Conservation (phyloP, 2,329 filamentous ascomycete genomes). For the Xylaria sp. region DNA sequence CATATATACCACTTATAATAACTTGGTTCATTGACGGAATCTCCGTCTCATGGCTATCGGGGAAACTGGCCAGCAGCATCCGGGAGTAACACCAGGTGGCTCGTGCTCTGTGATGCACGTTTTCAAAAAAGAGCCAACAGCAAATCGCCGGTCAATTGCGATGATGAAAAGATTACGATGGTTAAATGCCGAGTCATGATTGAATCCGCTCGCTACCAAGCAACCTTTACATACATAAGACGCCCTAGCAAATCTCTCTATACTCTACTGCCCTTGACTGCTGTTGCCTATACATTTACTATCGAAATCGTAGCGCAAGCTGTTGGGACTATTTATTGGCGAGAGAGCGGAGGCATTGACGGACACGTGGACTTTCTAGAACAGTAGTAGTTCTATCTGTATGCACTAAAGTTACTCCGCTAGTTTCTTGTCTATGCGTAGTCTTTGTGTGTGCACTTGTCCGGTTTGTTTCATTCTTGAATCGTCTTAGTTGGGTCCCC, state of each 20-base stretch:
- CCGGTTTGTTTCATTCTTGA: neutral
- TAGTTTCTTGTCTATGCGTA: constrained; percentile 35
- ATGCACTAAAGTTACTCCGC: neutral
- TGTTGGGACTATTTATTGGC: neutral
- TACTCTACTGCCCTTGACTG: neutral
- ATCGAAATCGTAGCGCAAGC: neutral
- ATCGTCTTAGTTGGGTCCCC: neutral
- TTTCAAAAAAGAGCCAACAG: constrained; percentile 31
- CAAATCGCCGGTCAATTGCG: constrained; percentile 34
- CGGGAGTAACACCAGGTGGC: neutral
- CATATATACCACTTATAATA: neutral
- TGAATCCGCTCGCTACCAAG: constrained; percentile 33
- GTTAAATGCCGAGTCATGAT: constrained; percentile 22
- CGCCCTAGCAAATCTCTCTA: neutral
- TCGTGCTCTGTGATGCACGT: constrained; percentile 24
- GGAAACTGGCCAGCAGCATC: neutral
- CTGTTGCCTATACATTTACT: neutral
- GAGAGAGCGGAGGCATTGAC: constrained; percentile 26
- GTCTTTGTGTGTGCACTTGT: constrained; percentile 35
- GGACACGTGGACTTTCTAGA: constrained; percentile 47
- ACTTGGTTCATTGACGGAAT: constrained; percentile 1
- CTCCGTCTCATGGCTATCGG: constrained; percentile 1
- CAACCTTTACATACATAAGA: neutral
- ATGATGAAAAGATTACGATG: constrained; percentile 39
- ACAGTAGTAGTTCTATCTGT: constrained; percentile 21